Base-by-base conservation (phyloP, 257 asterid genomes). In the Jacaranda mimosifolia region DNA sequence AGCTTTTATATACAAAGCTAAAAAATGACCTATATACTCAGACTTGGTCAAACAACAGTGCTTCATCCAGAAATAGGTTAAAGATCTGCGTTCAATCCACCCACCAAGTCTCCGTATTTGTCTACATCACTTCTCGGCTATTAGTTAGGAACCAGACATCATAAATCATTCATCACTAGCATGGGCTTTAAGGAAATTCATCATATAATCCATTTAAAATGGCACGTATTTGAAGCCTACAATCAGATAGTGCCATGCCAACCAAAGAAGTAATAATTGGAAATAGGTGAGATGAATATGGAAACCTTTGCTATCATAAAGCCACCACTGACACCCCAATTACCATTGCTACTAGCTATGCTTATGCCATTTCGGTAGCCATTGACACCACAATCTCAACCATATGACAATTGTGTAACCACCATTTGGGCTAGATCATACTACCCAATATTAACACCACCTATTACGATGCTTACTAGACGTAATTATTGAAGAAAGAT, bases 331-430 rank as follows among this genome's bases (percentile, higher is more conserved):
- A 9, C 32, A 68, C 19, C 43, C 12, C 51, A 63, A 65, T 14
- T 59, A 19, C 9, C 49, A 13, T 56, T 66, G 60, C 14, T 15
- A 46, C 52, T 35, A 63, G 6, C 13, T 26, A 14, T 38, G 38
- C 7, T 39, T 55, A 52, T 40, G 10, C 40, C 6, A 4, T 18
- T 68, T 55, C 1, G 18, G 51, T 36, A 55, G 45, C 26, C 42
- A 66, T 56, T 53, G 11, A 43, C 21, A 43, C 63, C 81, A 68
- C 42, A 77, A 56, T 53, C 39, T 68, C 4, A 70, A 58, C 43
- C 26, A n/a, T 64, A 48, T 59, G 53, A 45, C 11, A 58, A 36
- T 48, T 12, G 57, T 48, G 32, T 21, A 59, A 17, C 48, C 59
- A 67, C 42, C 78, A 46, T 32, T 63, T 32, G 35, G 57, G 62